phyloP scores from a whole-genome alignment of 1,139 yeast species.

The Suhomyces panamericanus region DNA sequence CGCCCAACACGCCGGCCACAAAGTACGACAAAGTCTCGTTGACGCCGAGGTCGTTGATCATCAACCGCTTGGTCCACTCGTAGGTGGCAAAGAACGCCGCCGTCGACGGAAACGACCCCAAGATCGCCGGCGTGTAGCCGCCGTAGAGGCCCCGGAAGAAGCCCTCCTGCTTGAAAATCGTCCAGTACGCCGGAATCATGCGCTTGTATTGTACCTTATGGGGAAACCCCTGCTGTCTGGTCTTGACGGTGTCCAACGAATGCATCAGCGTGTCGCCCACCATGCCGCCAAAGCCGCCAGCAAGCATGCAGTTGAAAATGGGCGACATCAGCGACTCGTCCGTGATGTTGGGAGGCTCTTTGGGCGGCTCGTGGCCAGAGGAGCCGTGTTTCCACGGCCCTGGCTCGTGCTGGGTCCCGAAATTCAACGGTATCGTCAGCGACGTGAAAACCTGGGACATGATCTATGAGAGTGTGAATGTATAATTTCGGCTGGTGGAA shows the following conservation, averaged over 20 bases:
- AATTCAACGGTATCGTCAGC: constrained; percentile 47
- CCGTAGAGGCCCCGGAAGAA: constrained; percentile 81
- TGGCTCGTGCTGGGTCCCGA: constrained; percentile 22
- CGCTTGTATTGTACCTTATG: constrained; percentile 62
- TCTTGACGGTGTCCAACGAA: constrained; percentile 92
- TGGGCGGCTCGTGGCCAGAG: constrained; percentile 3
- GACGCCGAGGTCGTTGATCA: constrained; percentile 63
- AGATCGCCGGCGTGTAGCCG: constrained; percentile 87
- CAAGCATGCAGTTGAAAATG: constrained; percentile 65
- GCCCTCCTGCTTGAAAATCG: constrained; percentile 82
- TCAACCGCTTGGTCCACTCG: constrained; percentile 70
- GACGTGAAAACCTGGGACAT: constrained; percentile 40
- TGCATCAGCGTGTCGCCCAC: constrained; percentile 94
- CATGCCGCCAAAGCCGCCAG: constrained; percentile 95
- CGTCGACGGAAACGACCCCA: constrained; percentile 92
- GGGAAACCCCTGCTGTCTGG: constrained; percentile 93
- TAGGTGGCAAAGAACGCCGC: constrained; percentile 90
- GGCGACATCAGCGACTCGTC: constrained; percentile 33
- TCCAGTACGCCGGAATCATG: constrained; percentile 67
- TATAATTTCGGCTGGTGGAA: not conserved
- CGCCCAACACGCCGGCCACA: constrained; percentile 87
- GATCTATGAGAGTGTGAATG: not conserved
- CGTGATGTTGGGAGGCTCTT: constrained; percentile 3
- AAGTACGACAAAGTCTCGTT: constrained; percentile 82
- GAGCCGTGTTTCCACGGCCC: constrained; percentile 6